These are phyloP conservation scores for Rubia peregrina DNA, from an alignment of 305 asterid genomes.

Conservation along the genomic window DNA sequence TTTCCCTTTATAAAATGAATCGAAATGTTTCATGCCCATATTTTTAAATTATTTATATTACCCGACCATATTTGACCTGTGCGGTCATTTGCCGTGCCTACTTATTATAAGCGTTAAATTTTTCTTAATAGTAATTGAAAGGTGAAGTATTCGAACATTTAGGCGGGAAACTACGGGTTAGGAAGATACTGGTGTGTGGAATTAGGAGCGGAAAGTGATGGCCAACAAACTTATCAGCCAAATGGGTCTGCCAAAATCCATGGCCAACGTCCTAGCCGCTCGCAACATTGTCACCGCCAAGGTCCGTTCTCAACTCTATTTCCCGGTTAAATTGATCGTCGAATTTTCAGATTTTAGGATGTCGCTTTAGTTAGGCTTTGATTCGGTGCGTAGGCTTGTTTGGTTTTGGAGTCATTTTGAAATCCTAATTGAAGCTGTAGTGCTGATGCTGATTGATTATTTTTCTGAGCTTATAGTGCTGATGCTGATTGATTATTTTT, in stretches of 20 bases:
- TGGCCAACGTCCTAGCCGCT: slow-evolving; percentile 59
- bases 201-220: slow-evolving; percentile 26
- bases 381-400: neutral
- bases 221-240: slow-evolving; percentile 72
- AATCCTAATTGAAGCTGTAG: slow-evolving; percentile 8
- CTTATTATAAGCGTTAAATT: too few species aligned
- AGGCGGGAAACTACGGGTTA: neutral
- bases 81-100: too few species aligned
- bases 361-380: neutral
- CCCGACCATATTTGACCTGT: too few species aligned
- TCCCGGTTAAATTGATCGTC: neutral
- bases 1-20: too few species aligned
- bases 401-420: neutral
- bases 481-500: neutral
- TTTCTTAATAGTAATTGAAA: neutral
- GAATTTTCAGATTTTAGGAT: neutral
- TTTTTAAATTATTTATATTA: too few species aligned
- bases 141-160: neutral
- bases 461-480: slow-evolving; percentile 1
- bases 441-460: too few species aligned
- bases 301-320: slow-evolving; percentile 25
- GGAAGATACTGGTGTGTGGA: slow-evolving; percentile 7
- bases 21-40: too few species aligned
- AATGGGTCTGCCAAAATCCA: slow-evolving; percentile 65
- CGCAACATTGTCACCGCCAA: slow-evolving; percentile 73